Base-by-base conservation (phyloP, 768 basidiomycete species). In the Phaffia tasmanica region DNA sequence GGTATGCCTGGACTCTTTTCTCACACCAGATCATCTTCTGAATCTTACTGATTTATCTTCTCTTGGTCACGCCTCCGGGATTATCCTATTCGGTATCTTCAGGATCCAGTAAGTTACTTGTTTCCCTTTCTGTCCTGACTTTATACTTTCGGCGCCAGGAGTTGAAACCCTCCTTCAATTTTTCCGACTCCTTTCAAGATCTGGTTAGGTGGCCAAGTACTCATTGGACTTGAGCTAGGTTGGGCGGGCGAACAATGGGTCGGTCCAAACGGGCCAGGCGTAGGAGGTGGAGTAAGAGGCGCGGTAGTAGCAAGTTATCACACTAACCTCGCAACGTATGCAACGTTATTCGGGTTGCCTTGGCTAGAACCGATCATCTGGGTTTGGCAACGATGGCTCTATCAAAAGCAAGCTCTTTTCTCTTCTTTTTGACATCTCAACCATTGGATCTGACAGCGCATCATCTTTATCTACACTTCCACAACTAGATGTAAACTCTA, bases 181-280 rank as follows among this genome's bases (percentile, higher is more conserved):
- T 54, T 4, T 15, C 21, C 46, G 27, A 42, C 4, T 42, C 35
- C 35, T 79, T 80, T 42, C 72, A 79, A 80, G 3, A 79, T 81
- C 51, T 81, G 79, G 79, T 76, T 81, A 4, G 79, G 79, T 21
- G 79, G 77, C 0, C 79, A 80, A 63, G 75, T 76, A 15, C 73
- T 79, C n/a, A 71, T 76, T 65, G 78, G 77, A 1, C 72, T 79
- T 73, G 74, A 77, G 64, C 65, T 76, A 18, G 77, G 77, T 18
- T 79, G 75, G 74, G 77, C 75, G 8, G 76, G 75, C 9, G 71
- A 74, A 70, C 70, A 74, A 32, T 77, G 74, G 74, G 72, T 75
- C 15, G 70, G 70, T 6, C 67, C 71, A 27, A 66, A 68, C 19
- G 74, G 74, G 0, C 74, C 74, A 15, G 71, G 71, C 8, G 57